Percentiles rank a stretch among this genome's conserved stretches.
These are phyloP conservation scores for Cornus florida DNA, from an alignment of 148 eudicot genomes.

Conservation along the genomic window DNA sequence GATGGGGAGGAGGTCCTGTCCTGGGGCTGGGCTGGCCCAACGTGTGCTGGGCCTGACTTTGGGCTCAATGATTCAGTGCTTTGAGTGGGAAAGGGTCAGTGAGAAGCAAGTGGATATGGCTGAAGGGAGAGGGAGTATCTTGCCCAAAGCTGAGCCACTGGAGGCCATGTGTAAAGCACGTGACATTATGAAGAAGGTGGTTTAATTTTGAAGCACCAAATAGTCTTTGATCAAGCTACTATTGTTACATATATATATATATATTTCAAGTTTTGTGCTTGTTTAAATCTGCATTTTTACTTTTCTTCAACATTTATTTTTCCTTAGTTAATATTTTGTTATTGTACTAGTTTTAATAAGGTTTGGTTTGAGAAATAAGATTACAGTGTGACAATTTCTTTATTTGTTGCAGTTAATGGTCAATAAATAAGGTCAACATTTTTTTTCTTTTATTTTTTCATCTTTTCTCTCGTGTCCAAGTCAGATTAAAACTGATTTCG, in stretches of 20 bases:
- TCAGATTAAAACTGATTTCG: too few relatives aligned
- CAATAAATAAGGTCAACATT: too few relatives aligned
- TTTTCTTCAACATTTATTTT: background rate
- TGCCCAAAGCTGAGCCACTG: background rate
- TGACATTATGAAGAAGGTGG: background rate
- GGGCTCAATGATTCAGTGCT: background rate
- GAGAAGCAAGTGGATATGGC: background rate
- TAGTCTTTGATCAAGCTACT: background rate
- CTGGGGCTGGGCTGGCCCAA: background rate
- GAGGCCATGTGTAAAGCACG: background rate
- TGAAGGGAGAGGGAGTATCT: background rate
- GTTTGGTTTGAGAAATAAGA: too few relatives aligned
- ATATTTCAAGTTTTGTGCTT: too few relatives aligned
- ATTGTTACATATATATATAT: background rate
- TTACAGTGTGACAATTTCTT: too few relatives aligned
- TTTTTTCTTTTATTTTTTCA: too few relatives aligned
- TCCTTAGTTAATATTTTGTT: too few relatives aligned
- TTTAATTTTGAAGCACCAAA: background rate
- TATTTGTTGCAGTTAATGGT: too few relatives aligned
- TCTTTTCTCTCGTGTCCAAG: too few relatives aligned
- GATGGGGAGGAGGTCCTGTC: background rate
- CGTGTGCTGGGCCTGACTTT: background rate
- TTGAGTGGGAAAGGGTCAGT: background rate
- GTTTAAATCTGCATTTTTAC: too few relatives aligned
- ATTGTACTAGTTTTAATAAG: too few relatives aligned